Evolutionary conservation across 768 basidiomycete genomes (phyloP), one percentile per base, ranked within the genome.

Genomic region (Tremella yokohamensis): DNA sequence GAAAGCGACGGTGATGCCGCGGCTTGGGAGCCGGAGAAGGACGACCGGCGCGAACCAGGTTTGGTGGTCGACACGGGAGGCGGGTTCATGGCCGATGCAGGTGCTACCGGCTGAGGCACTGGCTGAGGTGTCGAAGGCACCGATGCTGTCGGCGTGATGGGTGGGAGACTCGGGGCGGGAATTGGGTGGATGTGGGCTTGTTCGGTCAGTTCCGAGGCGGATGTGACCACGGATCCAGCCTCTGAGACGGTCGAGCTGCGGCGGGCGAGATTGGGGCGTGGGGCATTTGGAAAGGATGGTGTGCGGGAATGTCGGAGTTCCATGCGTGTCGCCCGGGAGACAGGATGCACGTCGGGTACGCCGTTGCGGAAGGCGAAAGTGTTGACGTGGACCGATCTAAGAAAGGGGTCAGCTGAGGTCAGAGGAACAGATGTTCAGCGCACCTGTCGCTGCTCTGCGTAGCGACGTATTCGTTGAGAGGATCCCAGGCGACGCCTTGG

Each of bases 401-500:
- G 29, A 26, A 11, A 40, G 40, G 9, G 6, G 22, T 15, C n/a
- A 44, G 51, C 78, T 58, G 40, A 79, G n/a, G n/a, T n/a, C n/a
- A n/a, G n/a, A n/a, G n/a, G n/a, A n/a, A n/a, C n/a, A n/a, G n/a
- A n/a, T n/a, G n/a, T n/a, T n/a, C n/a, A n/a, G n/a, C n/a, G n/a
- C n/a, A n/a, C 79, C 94, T 83, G 77, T 99, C 96, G 69, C 87
- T 90, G 76, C 89, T 91, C 73, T 99, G 96, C 0, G 96, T 98
- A 2, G 96, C 93, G 60, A 99, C 89, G 72, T 88, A 98, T 76
- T 96, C 90, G 75, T 94, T 92, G 67, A 96, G 78, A 1, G 96
- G 96, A 65, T 99, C 96, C 96, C 96, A 99, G 0, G 94, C 90
- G 25, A 98, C 96, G 8, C 96, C 96, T 79, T 99, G 96, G 0